Evolutionary conservation across 352 stramenopile genomes (phyloP), one percentile per base, ranked within the genome.

Genomic region (Phytophthora europaea): DNA sequence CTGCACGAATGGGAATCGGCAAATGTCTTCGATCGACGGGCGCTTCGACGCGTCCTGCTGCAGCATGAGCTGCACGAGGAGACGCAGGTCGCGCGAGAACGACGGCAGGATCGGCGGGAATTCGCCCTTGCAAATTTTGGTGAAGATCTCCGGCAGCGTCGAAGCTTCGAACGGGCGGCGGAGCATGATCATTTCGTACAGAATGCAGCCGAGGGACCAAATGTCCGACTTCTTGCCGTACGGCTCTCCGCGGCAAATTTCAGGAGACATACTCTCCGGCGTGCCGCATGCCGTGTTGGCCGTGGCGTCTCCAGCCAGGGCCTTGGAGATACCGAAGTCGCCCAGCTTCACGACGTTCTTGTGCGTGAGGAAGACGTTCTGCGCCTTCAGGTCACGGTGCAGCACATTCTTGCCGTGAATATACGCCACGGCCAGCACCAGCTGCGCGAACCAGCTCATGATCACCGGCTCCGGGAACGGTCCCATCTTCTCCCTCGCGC

Each of bases 181-280:
- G 52, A 95, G 79, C 88, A 96, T 97, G 70, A 94, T 92, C 88
- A 96, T 94, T 64, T 97, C 91, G 75, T 97, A 97, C 65, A 97
- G 51, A 23, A 97, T 93, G 69, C 91, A 97, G 16, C 91, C 91
- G 16, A 97, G 86, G 50, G 90, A 95, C 91, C 91, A 97, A 67
- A 97, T 95, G 63, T 97, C 91, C 33, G 87, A 95, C 73, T 97
- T 96, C 51, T 96, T 96, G 34, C 89, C 90, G 69, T 97, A 97
- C 31, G 87, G 89, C 54, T 96, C 87, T 33, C 90, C 90, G 18
- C 89, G 88, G 54, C 90, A 97, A 64, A 97, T 95, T 78, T 97
- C 91, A 7, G 91, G 91, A 12, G 90, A 97, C 90, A 97, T 97
- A 53, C 87, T 95, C 72, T 97, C 89, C 9, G 91, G 91, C 13